Conservation (phyloP, 352 stramenopile species). For the Globisporangium paddicum region DNA sequence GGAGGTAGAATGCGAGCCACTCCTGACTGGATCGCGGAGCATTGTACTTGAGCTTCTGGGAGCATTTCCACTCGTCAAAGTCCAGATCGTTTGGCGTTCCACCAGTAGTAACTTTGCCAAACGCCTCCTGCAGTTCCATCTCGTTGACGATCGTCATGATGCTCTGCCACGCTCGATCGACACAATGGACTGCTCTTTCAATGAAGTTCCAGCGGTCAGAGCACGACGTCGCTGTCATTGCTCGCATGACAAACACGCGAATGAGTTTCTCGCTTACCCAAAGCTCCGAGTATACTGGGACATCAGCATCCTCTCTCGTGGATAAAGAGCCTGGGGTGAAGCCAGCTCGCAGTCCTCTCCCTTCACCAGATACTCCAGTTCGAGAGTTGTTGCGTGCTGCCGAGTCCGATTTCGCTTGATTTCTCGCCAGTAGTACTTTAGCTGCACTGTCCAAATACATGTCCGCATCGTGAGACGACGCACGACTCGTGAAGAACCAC, state of each 20-base stretch:
- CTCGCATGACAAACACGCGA: slow-evolving; percentile 46
- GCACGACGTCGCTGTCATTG: slow-evolving; percentile 22
- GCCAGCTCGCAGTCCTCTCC: background rate
- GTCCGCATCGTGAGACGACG: slow-evolving; percentile 47
- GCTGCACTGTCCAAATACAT: slow-evolving; percentile 52
- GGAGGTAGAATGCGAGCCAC: slow-evolving; percentile 52
- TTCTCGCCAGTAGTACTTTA: slow-evolving; percentile 32
- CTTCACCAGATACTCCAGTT: background rate
- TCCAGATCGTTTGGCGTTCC: slow-evolving; percentile 17
- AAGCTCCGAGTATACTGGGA: slow-evolving; percentile 23
- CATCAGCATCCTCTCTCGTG: slow-evolving; percentile 4
- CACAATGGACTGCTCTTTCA: slow-evolving; percentile 32
- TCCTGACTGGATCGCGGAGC: slow-evolving; percentile 16
- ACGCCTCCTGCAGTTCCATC: slow-evolving; percentile 31
- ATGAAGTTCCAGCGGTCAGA: slow-evolving; percentile 29
- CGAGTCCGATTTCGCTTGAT: slow-evolving; percentile 16
- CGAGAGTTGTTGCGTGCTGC: background rate
- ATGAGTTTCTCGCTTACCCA: slow-evolving; percentile 64
- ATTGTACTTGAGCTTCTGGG: slow-evolving; percentile 18
- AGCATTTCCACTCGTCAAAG: slow-evolving; percentile 61
- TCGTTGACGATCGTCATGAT: slow-evolving; percentile 43
- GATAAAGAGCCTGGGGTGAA: background rate
- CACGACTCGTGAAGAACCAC: slow-evolving; percentile 75
- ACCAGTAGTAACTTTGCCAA: slow-evolving; percentile 17
- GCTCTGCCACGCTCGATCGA: slow-evolving; percentile 45